Evolutionary conservation across 306 rosid species (phyloP), one percentile per base, ranked within the genome.

Genomic region (Cucurbita moschata): DNA sequence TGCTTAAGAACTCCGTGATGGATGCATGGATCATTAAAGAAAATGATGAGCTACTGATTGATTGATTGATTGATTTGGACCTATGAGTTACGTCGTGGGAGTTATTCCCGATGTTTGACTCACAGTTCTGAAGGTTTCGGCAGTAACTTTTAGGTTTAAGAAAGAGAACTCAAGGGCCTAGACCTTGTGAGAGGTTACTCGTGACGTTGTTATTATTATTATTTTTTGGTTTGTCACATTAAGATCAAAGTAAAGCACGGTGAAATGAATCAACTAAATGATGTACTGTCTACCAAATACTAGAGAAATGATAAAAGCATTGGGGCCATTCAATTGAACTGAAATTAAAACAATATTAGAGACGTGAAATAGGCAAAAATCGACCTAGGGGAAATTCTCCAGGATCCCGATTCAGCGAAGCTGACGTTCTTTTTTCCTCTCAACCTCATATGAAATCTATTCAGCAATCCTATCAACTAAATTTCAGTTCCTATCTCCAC

Each of bases 91-190:
- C 15, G 74, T 73, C 1, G 78, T 61, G 73, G 78, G 78, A 65
- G 78, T 63, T 72, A 73, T 78, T 73, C 70, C 77, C 13, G 75
- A 69, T 43, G 82, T 79, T 62, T 37, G 78, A 56, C 74, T 79
- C 75, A 74, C 74, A 75, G 78, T 74, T 44, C 67, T 78, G 73
- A 78, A 72, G 55, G 82, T 79, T n/a, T 72, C 77, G 18, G 77
- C 74, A 19, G 12, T 78, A 72, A 15, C 44, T 78, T 49, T 61
- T 78, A 47, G 81, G 77, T 4, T 77, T 78, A 62, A 72, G 50
- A 73, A 78, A 59, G 77, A 78, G 38, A 78, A 53, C 65, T 77
- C 81, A 52, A 72, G 77, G 74, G 73, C 81, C 47, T 78, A 53
- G 21, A 40, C 47, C 42, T 44, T 47, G 35, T 55, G 60, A 19